Evolutionary conservation across 129 eudicot genomes (phyloP).

Genomic region (Logfia minima): DNA sequence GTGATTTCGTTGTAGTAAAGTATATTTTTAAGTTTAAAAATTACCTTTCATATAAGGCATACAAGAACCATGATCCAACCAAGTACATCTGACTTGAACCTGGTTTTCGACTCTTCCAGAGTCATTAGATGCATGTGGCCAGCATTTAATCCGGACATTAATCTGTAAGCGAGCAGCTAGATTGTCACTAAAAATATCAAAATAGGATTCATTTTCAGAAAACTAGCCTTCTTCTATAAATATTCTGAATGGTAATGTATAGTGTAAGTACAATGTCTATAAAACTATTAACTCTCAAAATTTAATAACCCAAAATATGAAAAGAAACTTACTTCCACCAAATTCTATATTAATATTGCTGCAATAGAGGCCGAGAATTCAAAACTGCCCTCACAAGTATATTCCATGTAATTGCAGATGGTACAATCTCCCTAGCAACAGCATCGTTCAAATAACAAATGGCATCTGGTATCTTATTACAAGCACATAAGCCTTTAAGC

Average conservation of each 20-base stretch:
- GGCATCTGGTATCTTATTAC: constrained; percentile 54
- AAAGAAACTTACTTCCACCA: constrained; percentile 37
- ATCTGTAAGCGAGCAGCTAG: constrained; percentile 9
- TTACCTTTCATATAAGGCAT: constrained; percentile 16
- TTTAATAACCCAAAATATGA: background rate
- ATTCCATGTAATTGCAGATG: constrained; percentile 77
- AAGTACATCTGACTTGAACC: background rate
- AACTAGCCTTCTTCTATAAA: background rate
- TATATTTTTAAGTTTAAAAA: background rate
- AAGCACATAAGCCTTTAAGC: constrained; percentile 75
- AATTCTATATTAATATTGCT: background rate
- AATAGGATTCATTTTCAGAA: background rate
- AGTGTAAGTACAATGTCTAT: background rate
- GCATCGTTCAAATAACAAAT: constrained; percentile 61
- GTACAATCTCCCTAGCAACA: constrained; percentile 51
- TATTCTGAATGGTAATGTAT: background rate
- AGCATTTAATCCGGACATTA: background rate
- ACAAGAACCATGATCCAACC: constrained; percentile 1
- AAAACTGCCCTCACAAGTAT: constrained; percentile 76
- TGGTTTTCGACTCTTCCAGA: background rate
- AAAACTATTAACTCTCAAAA: background rate
- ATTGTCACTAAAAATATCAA: background rate
- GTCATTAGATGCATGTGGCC: background rate
- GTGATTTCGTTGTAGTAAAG: background rate
- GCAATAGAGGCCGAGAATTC: constrained; percentile 19